Evolutionary conservation across 495 filamentous ascomycete genomes (phyloP), one percentile per base, ranked within the genome.

Genomic region (Oleoguttula mirabilis): DNA sequence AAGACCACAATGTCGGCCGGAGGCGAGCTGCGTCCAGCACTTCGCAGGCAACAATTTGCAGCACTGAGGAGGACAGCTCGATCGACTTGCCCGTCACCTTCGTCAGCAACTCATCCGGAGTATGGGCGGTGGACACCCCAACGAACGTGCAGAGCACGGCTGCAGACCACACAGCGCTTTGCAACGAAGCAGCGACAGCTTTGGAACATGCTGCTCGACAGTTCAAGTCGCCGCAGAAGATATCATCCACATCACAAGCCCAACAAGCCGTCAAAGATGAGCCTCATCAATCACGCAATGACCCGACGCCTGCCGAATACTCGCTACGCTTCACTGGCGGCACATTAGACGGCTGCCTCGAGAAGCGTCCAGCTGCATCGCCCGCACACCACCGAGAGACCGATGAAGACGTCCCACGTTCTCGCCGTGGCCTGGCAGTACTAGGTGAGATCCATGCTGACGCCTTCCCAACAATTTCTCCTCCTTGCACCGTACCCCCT

Each of bases 41-140:
- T 2, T 52, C 49, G 4, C 35, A 27, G 21, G 48, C 38, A 10
- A 41, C 33, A 16, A 10, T 45, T 6, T 40, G 43, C 43, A 37
- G 34, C 24, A 22, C 22, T 11, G 36, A 39, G 12, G 35, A 46
- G 6, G n/a, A n/a, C n/a, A n/a, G n/a, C n/a, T n/a, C n/a, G n/a
- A n/a, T n/a, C n/a, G n/a, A n/a, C n/a, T n/a, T n/a, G n/a, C n/a
- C n/a, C n/a, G n/a, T n/a, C n/a, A n/a, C n/a, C n/a, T n/a, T n/a
- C n/a, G n/a, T n/a, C n/a, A n/a, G n/a, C n/a, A n/a, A n/a, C n/a
- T n/a, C n/a, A n/a, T n/a, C n/a, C n/a, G n/a, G n/a, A n/a, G n/a
- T n/a, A n/a, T n/a, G n/a, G n/a, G n/a, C n/a, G n/a, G n/a, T n/a
- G n/a, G n/a, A n/a, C n/a, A n/a, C n/a, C n/a, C n/a, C n/a, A n/a